A percentile compares a stretch with the other conserved stretches of the same genome.
phyloP scores from a whole-genome alignment of 176 grass and related monocot species.

The Oryza officinalis region DNA sequence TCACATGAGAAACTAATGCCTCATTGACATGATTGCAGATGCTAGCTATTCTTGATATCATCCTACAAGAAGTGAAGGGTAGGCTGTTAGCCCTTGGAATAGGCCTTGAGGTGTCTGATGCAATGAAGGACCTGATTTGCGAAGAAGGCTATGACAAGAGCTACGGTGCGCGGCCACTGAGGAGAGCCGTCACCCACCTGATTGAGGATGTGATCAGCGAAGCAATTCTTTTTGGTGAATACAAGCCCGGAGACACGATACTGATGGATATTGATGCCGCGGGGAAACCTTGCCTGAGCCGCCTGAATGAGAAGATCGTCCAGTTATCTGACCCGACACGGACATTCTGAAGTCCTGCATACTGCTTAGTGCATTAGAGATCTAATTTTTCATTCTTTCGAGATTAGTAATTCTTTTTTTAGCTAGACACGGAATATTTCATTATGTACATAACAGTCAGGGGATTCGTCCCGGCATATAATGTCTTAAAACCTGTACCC shows the following conservation, averaged over 20 bases:
- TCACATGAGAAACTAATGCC: slow-evolving; percentile 7
- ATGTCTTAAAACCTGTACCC: not conserved
- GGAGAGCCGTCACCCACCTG: slow-evolving; percentile 75
- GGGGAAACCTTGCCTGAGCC: slow-evolving; percentile 63
- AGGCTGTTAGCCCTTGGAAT: slow-evolving; percentile 67
- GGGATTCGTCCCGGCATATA: slow-evolving; percentile 3
- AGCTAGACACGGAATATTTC: slow-evolving; percentile 25
- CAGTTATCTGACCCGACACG: slow-evolving; percentile 60
- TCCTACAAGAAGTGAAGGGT: slow-evolving; percentile 83
- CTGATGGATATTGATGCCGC: slow-evolving; percentile 59
- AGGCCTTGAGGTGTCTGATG: slow-evolving; percentile 73
- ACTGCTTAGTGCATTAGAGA: slow-evolving; percentile 32
- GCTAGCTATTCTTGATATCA: slow-evolving; percentile 84
- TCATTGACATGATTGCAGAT: slow-evolving; percentile 58
- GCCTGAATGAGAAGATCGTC: slow-evolving; percentile 47
- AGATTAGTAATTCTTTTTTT: slow-evolving; percentile 52
- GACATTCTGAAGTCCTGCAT: slow-evolving; percentile 37
- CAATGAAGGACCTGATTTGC: slow-evolving; percentile 73
- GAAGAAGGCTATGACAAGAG: slow-evolving; percentile 79
- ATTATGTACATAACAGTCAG: slow-evolving; percentile 38
- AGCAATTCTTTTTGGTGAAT: slow-evolving; percentile 77
- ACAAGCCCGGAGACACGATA: slow-evolving; percentile 71
- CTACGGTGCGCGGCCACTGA: slow-evolving; percentile 73
- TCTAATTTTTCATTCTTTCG: slow-evolving; percentile 52
- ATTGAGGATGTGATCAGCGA: slow-evolving; percentile 89